Evolutionary conservation across 1,284 basidiomycete species (phyloP).

Genomic region (Takashimella tepidaria): DNA sequence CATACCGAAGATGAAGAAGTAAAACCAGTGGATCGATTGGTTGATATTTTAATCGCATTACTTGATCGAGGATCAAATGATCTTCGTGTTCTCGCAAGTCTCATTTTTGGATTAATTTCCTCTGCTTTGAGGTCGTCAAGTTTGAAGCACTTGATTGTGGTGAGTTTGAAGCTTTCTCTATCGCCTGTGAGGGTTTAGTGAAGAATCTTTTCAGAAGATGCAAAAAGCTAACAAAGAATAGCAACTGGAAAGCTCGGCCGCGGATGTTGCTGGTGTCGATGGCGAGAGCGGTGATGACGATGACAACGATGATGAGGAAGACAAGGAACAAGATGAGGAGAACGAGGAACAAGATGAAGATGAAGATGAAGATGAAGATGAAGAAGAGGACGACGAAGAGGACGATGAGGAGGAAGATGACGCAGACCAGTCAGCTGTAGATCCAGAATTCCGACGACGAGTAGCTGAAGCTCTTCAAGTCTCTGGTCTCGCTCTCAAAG

Average conservation of each 20-base stretch:
- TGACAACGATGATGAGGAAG: slow-evolving; percentile 48
- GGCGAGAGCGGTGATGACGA: slow-evolving; percentile 47
- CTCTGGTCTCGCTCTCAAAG: slow-evolving; percentile 59
- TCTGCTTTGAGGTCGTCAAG: slow-evolving; percentile 66
- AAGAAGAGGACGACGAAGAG: slow-evolving; percentile 50
- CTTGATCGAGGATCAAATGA: slow-evolving; percentile 81
- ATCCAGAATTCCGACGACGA: slow-evolving; percentile 66
- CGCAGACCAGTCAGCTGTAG: slow-evolving; percentile 50
- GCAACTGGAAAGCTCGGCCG: slow-evolving; percentile 66
- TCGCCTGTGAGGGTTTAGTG: neutral
- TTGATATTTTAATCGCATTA: slow-evolving; percentile 82
- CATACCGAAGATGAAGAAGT: slow-evolving; percentile 48
- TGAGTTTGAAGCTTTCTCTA: slow-evolving; percentile 53
- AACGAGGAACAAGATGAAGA: slow-evolving; percentile 35
- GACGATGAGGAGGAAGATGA: slow-evolving; percentile 47
- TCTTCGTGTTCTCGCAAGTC: slow-evolving; percentile 71
- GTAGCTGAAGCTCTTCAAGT: slow-evolving; percentile 73
- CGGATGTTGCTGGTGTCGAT: slow-evolving; percentile 28
- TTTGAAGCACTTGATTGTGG: slow-evolving; percentile 75
- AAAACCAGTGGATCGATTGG: slow-evolving; percentile 72
- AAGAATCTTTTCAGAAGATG: neutral
- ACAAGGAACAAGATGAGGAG: slow-evolving; percentile 51
- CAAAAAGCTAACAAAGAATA: slow-evolving; percentile 36
- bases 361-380: slow-evolving; percentile 53
- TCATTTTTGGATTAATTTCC: slow-evolving; percentile 73